These are phyloP conservation scores for Ceratocystis albifundus DNA, from an alignment of 2,329 filamentous ascomycete genomes.

Conservation along the genomic window DNA sequence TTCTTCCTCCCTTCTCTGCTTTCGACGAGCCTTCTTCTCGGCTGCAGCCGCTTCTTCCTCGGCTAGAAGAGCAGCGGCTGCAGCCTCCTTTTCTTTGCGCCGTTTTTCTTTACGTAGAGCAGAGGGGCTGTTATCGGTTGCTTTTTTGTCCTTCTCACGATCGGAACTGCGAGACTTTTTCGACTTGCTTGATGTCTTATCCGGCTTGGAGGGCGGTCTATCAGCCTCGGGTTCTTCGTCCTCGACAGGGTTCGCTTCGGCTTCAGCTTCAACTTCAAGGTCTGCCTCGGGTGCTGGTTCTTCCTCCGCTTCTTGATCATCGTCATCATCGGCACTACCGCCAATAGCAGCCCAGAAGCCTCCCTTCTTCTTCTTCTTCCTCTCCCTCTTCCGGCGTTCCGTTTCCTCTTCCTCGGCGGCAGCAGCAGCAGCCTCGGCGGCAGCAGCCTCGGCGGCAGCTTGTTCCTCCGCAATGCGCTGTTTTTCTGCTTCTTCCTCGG, in stretches of 20 bases:
- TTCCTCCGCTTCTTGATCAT: slow-evolving; percentile 25
- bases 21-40: slow-evolving; percentile 23
- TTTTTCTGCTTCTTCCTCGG: slow-evolving; percentile 13
- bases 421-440: slow-evolving; percentile 1
- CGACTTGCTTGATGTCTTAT: slow-evolving; percentile 31
- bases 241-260: slow-evolving; percentile 16
- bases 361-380: slow-evolving; percentile 27
- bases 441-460: slow-evolving; percentile 8
- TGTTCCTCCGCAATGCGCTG: slow-evolving; percentile 23
- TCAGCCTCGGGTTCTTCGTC: slow-evolving; percentile 22
- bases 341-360: slow-evolving; percentile 18
- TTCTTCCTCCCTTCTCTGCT: slow-evolving; percentile 24
- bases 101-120: slow-evolving; percentile 26
- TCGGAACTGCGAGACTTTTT: slow-evolving; percentile 27
- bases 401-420: slow-evolving; percentile 14
- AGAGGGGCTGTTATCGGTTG: slow-evolving; percentile 25
- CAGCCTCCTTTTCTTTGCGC: slow-evolving; percentile 31
- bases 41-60: slow-evolving; percentile 23
- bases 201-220: slow-evolving; percentile 24
- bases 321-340: slow-evolving; percentile 22
- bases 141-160: slow-evolving; percentile 21
- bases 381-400: slow-evolving; percentile 27
- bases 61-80: slow-evolving; percentile 25
- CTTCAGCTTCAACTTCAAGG: slow-evolving; percentile 26
- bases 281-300: neutral